Evolutionary conservation across 2,329 filamentous ascomycete genomes (phyloP).

Genomic region (Metarhizium guizhouense): DNA sequence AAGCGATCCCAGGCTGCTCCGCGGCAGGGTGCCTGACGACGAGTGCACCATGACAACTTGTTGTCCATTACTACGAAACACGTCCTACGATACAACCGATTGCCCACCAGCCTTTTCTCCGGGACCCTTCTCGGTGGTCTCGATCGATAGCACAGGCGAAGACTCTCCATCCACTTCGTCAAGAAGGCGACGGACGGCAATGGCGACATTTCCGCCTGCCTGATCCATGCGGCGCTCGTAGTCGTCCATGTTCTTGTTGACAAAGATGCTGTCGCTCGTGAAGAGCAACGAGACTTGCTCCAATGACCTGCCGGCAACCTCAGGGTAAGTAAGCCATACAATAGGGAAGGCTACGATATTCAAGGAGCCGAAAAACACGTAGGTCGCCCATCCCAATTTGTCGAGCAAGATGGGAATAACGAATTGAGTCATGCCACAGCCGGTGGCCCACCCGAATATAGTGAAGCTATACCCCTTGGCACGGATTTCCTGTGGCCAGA

Average conservation of each 20-base stretch:
- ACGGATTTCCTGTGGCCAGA: constrained; percentile 45
- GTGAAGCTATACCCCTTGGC: constrained; percentile 50
- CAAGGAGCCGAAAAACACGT: constrained; percentile 41
- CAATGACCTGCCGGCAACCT: constrained; percentile 8
- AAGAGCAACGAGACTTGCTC: constrained; percentile 36
- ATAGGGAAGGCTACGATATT: constrained; percentile 42
- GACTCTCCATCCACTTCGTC: constrained; percentile 11
- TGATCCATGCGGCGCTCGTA: constrained; percentile 13
- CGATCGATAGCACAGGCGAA: background rate
- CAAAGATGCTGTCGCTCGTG: constrained; percentile 33
- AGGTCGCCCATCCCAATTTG: constrained; percentile 36
- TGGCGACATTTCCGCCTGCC: constrained; percentile 13
- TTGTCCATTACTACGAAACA: too few species aligned
- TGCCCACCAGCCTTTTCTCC: background rate
- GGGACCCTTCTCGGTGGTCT: background rate
- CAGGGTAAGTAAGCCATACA: constrained; percentile 31
- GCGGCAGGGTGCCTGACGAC: too few species aligned
- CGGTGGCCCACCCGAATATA: constrained; percentile 51
- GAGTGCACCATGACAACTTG: too few species aligned
- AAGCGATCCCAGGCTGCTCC: too few species aligned
- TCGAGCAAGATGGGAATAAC: constrained; percentile 44
- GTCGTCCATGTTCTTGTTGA: constrained; percentile 34
- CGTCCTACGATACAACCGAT: background rate
- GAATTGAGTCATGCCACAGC: constrained; percentile 42
- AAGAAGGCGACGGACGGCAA: constrained; percentile 12